phyloP scores from a whole-genome alignment of 2,329 filamentous ascomycete genomes.

The Leptodontidium sp. region DNA sequence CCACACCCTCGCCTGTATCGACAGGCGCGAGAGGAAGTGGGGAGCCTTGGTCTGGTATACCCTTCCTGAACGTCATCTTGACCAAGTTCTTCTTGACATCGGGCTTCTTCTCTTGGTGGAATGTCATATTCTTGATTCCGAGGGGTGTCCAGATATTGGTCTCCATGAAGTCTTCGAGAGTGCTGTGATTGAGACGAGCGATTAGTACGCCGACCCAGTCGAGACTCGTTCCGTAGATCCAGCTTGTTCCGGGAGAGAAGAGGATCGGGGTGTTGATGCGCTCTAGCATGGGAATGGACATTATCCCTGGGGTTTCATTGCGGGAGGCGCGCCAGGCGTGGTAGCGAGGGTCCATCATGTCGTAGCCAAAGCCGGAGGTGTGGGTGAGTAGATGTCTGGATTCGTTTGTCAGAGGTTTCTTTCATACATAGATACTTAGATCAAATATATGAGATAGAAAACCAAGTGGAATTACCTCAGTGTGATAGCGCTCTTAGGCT shows the following conservation, averaged over 20 bases:
- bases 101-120: conserved; percentile 33
- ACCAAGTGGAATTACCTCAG: conserved; percentile 24
- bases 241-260: conserved; percentile 69
- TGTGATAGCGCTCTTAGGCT: conserved; percentile 34
- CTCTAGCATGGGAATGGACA: conserved; percentile 11
- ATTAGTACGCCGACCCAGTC: conserved; percentile 63
- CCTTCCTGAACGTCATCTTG: conserved; percentile 27
- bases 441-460: too few species aligned
- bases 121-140: conserved; percentile 38
- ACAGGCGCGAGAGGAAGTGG: background rate
- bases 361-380: conserved; percentile 34
- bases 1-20: conserved; percentile 22
- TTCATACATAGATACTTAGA: too few species aligned
- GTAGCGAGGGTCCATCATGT: conserved; percentile 26
- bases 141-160: conserved; percentile 39
- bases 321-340: conserved; percentile 21
- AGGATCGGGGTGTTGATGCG: conserved; percentile 56
- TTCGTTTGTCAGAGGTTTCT: background rate
- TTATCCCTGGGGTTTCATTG: conserved; percentile 16
- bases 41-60: conserved; percentile 3
- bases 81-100: conserved; percentile 34
- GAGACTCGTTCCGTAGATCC: conserved; percentile 63
- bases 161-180: conserved; percentile 38
- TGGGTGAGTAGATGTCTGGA: conserved; percentile 35
- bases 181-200: conserved; percentile 47